Evolutionary conservation across 179 eudicot species (phyloP).

Genomic region (Heliamphora pulchella): DNA sequence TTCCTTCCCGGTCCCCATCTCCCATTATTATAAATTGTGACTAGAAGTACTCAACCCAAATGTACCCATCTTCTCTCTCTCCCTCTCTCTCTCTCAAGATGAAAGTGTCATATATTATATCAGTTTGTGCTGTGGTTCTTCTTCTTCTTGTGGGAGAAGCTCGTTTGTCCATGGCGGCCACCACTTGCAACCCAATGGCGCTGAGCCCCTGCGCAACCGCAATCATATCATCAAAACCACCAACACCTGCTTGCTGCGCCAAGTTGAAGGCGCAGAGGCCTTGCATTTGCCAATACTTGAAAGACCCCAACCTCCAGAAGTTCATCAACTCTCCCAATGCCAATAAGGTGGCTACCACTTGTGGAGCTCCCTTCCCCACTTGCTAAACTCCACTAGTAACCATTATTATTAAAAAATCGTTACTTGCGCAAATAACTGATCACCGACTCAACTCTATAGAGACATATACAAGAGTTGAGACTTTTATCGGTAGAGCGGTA

Average conservation of each 20-base stretch:
- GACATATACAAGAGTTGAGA: too few species aligned
- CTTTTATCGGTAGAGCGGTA: too few species aligned
- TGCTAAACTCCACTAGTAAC: slow-evolving; percentile 28
- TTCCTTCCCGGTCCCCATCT: background rate
- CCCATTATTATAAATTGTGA: slow-evolving; percentile 8
- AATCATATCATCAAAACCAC: slow-evolving; percentile 30
- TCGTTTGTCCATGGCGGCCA: slow-evolving; percentile 25
- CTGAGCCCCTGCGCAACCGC: slow-evolving; percentile 46
- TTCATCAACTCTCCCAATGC: slow-evolving; percentile 60
- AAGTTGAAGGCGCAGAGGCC: slow-evolving; percentile 61
- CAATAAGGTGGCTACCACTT: slow-evolving; percentile 41
- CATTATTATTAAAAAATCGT: too few species aligned
- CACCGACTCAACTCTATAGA: too few species aligned
- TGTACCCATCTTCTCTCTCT: background rate
- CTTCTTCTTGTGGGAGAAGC: slow-evolving; percentile 21
- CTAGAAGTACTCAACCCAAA: background rate
- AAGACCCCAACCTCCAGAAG: slow-evolving; percentile 47
- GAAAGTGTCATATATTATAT: slow-evolving; percentile 15
- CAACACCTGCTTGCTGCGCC: slow-evolving; percentile 42
- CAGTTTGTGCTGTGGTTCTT: slow-evolving; percentile 17
- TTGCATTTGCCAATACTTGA: slow-evolving; percentile 69
- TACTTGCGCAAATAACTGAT: too few species aligned
- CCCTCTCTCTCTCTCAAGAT: background rate
- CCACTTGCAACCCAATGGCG: slow-evolving; percentile 39
- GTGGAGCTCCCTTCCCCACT: slow-evolving; percentile 49